Percentiles rank a stretch among this genome's conserved stretches.
phyloP scores from a whole-genome alignment of 2,329 filamentous ascomycete genomes.

The Pyricularia grisea region DNA sequence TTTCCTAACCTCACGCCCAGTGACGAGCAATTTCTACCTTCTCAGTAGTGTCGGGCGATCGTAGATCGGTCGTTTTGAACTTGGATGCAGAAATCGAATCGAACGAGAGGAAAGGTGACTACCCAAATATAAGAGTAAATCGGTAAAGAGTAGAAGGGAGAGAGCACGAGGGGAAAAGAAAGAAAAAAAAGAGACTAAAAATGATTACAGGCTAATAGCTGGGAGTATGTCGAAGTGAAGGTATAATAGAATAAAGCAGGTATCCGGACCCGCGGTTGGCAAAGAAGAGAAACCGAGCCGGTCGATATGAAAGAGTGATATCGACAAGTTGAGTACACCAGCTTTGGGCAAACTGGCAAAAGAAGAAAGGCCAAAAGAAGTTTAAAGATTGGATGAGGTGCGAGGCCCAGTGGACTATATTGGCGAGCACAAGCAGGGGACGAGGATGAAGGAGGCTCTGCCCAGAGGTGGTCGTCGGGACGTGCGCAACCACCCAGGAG shows the following conservation, averaged over 20 bases:
- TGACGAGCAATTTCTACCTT: not conserved
- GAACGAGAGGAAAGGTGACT: constrained; percentile 8
- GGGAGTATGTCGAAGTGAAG: constrained; percentile 16
- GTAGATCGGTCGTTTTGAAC: not conserved
- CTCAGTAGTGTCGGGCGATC: not conserved
- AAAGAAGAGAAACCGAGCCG: constrained; percentile 16
- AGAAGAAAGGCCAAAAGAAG: constrained; percentile 16
- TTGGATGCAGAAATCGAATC: not conserved
- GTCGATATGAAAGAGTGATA: constrained; percentile 43
- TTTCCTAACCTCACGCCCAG: not conserved
- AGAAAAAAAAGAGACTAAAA: constrained; percentile 6
- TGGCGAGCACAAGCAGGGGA: constrained; percentile 11
- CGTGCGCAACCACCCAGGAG: constrained; percentile 23
- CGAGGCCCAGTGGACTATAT: constrained; percentile 19
- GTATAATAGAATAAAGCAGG: constrained; percentile 22
- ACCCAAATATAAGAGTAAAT: not conserved
- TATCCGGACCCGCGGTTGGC: constrained; percentile 43
- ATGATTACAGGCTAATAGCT: constrained; percentile 13
- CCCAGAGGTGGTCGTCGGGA: constrained; percentile 9
- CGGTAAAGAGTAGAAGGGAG: constrained; percentile 11
- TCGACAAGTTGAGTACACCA: constrained; percentile 41
- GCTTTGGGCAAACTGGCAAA: constrained; percentile 27
- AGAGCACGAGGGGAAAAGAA: constrained; percentile 13
- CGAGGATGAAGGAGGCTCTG: constrained; percentile 11
- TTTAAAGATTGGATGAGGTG: constrained; percentile 12